phyloP scores from a whole-genome alignment of 2,329 filamentous ascomycete genomes.

The Pezicula radicicola region DNA sequence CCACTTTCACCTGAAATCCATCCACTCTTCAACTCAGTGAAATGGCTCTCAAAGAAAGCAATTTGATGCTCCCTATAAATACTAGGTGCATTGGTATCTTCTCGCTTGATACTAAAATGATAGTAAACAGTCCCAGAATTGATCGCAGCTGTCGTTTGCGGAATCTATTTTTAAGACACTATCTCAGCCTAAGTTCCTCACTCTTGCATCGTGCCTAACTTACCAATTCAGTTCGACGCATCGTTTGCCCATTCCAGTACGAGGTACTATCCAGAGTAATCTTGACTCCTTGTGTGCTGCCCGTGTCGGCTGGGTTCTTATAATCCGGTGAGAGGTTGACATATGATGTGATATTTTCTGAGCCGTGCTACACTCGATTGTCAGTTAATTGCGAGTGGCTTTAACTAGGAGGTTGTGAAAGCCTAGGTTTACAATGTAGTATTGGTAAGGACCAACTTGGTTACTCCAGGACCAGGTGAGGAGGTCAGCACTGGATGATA shows the following conservation, averaged over 20 bases:
- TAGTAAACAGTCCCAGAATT: constrained; percentile 64
- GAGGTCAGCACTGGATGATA: constrained; percentile 50
- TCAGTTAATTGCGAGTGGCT: not conserved
- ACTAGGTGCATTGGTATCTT: constrained; percentile 56
- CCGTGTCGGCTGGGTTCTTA: constrained; percentile 53
- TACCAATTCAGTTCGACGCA: constrained; percentile 66
- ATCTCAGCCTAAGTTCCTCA: too few species aligned
- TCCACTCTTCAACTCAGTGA: constrained; percentile 72
- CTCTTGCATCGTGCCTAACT: too few species aligned
- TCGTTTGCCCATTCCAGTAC: constrained; percentile 70
- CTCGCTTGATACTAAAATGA: constrained; percentile 66
- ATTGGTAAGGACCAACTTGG: constrained; percentile 68
- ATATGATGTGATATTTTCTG: constrained; percentile 32
- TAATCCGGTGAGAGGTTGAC: constrained; percentile 43
- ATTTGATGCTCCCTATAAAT: constrained; percentile 65
- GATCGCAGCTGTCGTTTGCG: constrained; percentile 63
- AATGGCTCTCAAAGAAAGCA: constrained; percentile 64
- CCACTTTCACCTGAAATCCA: constrained; percentile 48
- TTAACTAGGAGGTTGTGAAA: not conserved
- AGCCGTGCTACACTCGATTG: constrained; percentile 48
- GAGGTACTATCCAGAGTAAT: constrained; percentile 63
- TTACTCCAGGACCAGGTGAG: constrained; percentile 65
- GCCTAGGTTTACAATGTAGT: constrained; percentile 53
- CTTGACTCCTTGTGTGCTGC: constrained; percentile 61
- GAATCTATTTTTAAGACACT: constrained; percentile 40